Evolutionary conservation across 495 filamentous ascomycete genomes (phyloP).

Genomic region (Hyaloscypha bicolor): DNA sequence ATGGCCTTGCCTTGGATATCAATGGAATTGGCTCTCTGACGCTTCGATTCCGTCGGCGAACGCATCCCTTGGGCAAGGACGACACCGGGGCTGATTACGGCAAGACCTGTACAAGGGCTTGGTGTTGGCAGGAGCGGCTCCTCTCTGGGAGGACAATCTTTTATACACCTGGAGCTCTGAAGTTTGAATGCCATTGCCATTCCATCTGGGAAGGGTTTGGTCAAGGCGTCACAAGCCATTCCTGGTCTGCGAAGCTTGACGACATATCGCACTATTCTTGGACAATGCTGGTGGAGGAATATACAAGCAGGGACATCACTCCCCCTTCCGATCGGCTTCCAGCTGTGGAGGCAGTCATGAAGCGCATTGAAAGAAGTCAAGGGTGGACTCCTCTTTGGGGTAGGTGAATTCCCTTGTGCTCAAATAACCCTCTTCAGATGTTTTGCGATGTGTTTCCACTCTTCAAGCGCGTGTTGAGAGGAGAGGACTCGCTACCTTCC

Average conservation of each 20-base stretch:
- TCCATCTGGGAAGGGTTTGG: slow-evolving; percentile 3
- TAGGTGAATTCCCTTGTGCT: too few species aligned
- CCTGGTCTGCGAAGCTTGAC: slow-evolving; percentile 1
- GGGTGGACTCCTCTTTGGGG: slow-evolving; percentile 1
- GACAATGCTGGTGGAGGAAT: background rate
- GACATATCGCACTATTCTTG: background rate
- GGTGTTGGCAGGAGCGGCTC: slow-evolving; percentile 9
- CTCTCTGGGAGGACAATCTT: slow-evolving; percentile 7
- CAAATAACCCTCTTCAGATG: too few species aligned
- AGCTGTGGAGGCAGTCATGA: background rate
- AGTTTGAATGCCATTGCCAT: slow-evolving; percentile 10
- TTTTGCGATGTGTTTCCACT: too few species aligned
- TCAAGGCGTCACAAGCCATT: background rate
- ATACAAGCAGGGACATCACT: background rate
- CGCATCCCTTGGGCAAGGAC: background rate
- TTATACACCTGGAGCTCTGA: background rate
- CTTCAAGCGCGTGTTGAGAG: too few species aligned
- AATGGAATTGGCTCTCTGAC: background rate
- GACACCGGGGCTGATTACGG: background rate
- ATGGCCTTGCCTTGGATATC: background rate
- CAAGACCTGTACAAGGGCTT: background rate
- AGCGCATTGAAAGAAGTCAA: background rate
- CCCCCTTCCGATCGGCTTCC: background rate
- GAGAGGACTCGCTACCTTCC: too few species aligned
- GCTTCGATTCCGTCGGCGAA: background rate